Conservation (phyloP, 2,329 filamentous ascomycete species). For the Coniochaeta prunicola region DNA sequence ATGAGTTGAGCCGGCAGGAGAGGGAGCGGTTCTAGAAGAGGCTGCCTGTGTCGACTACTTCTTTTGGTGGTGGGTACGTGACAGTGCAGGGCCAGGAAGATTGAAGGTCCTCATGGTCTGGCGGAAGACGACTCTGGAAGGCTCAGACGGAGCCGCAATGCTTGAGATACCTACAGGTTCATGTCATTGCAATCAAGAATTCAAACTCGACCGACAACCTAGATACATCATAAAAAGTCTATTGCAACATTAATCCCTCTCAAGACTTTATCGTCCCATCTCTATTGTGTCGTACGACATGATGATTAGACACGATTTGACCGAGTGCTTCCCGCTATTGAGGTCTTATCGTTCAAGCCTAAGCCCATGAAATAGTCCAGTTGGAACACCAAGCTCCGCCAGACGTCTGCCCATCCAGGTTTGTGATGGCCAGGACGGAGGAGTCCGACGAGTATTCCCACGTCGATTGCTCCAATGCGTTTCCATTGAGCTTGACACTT, state of each 20-base stretch:
- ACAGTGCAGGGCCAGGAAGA: not conserved
- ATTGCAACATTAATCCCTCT: no score
- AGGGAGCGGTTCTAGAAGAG: slow-evolving; percentile 25
- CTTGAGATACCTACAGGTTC: no score
- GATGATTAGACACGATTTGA: not conserved
- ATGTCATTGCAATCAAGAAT: no score
- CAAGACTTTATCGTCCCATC: not conserved
- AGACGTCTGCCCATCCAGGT: slow-evolving; percentile 38
- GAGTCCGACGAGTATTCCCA: slow-evolving; percentile 41
- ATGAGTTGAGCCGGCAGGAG: slow-evolving; percentile 42
- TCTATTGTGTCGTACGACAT: not conserved
- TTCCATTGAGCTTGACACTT: slow-evolving; percentile 46
- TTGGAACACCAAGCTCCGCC: slow-evolving; percentile 49
- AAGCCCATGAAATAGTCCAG: slow-evolving; percentile 33
- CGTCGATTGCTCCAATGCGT: slow-evolving; percentile 27
- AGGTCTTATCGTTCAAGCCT: not conserved
- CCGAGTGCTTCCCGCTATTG: not conserved
- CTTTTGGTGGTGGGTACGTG: not conserved
- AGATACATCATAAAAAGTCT: no score
- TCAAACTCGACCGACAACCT: no score
- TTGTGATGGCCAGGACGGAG: slow-evolving; percentile 41
- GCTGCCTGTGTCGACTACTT: not conserved
- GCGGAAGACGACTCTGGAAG: no score
- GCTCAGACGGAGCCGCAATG: no score
- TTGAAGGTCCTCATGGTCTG: not conserved